Percentiles rank a stretch among this genome's conserved stretches.
Evolutionary conservation across 1,139 yeast species (phyloP).

Genomic region (Suhomyces choctaworum): DNA sequence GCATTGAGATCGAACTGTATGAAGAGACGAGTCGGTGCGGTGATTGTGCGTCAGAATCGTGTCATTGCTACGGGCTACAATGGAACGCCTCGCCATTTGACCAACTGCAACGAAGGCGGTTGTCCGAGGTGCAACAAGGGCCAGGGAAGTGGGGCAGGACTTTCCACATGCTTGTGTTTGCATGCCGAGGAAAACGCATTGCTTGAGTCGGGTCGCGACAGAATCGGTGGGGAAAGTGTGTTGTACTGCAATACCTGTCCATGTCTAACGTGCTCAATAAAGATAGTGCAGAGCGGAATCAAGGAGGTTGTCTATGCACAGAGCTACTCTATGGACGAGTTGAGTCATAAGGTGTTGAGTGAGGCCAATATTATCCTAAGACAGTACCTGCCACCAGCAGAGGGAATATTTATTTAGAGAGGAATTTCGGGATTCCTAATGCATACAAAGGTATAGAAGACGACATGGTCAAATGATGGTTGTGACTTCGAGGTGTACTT

Average conservation of each 20-base stretch:
- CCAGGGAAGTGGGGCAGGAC: constrained; percentile 58
- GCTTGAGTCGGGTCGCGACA: constrained; percentile 88
- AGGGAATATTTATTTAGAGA: constrained; percentile 36
- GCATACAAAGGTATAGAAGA: no score
- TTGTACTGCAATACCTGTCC: constrained; percentile 97
- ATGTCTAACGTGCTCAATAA: constrained; percentile 91
- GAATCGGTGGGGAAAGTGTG: constrained; percentile 53
- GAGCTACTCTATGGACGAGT: constrained; percentile 85
- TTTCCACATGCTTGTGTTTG: constrained; percentile 84
- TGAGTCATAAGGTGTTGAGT: constrained; percentile 66
- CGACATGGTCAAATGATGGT: no score
- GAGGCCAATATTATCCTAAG: constrained; percentile 75
- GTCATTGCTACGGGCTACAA: constrained; percentile 96
- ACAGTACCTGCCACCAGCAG: constrained; percentile 67
- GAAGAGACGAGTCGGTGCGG: constrained; percentile 97
- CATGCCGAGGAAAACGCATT: constrained; percentile 98
- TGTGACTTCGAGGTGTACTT: constrained; percentile 7
- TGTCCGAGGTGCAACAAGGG: constrained; percentile 80
- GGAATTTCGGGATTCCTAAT: neutral
- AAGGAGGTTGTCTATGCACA: constrained; percentile 92
- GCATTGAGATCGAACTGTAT: constrained; percentile 92
- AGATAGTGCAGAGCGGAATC: constrained; percentile 91
- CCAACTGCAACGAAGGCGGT: constrained; percentile 94
- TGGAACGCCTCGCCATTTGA: constrained; percentile 89
- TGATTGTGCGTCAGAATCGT: constrained; percentile 78